Evolutionary conservation across 2,329 filamentous ascomycete species (phyloP).

Genomic region (Trichoderma afroharzianum): DNA sequence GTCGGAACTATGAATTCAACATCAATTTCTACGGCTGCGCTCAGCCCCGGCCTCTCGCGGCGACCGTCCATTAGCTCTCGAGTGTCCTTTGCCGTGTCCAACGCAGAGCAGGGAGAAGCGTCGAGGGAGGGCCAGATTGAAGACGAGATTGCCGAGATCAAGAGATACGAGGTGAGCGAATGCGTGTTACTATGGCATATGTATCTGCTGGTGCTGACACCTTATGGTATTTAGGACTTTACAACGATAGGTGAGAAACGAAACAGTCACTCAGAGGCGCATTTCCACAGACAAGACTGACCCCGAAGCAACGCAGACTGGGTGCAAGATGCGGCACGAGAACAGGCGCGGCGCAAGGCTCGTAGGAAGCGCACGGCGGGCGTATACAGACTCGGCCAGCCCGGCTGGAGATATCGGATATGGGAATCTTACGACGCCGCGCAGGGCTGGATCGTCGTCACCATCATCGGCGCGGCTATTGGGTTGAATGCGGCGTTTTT

Average conservation of each 20-base stretch:
- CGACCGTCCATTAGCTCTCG: conserved; percentile 61
- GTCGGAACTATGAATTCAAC: conserved; percentile 45
- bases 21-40: conserved; percentile 49
- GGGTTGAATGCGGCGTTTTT: conserved; percentile 89
- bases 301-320: conserved; percentile 58
- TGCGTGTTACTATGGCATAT: background rate
- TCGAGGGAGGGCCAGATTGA: conserved; percentile 69
- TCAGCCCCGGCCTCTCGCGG: conserved; percentile 37
- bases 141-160: conserved; percentile 96
- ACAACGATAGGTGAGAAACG: conserved; percentile 71
- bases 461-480: conserved; percentile 86
- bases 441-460: conserved; percentile 97
- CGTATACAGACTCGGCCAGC: conserved; percentile 65
- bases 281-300: conserved; percentile 29
- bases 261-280: background rate
- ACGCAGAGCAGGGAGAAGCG: conserved; percentile 58
- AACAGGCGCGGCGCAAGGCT: conserved; percentile 76
- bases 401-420: conserved; percentile 75
- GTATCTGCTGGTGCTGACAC: conserved; percentile 18
- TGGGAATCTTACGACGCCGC: conserved; percentile 91
- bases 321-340: conserved; percentile 94
- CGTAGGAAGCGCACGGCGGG: conserved; percentile 68
- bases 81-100: conserved; percentile 64
- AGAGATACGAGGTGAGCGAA: conserved; percentile 75
- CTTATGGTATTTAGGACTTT: conserved; percentile 60